A percentile compares a stretch with the other conserved stretches of the same genome.
Conservation (phyloP, 2,329 filamentous ascomycete species). For the Calonectria naviculata region DNA sequence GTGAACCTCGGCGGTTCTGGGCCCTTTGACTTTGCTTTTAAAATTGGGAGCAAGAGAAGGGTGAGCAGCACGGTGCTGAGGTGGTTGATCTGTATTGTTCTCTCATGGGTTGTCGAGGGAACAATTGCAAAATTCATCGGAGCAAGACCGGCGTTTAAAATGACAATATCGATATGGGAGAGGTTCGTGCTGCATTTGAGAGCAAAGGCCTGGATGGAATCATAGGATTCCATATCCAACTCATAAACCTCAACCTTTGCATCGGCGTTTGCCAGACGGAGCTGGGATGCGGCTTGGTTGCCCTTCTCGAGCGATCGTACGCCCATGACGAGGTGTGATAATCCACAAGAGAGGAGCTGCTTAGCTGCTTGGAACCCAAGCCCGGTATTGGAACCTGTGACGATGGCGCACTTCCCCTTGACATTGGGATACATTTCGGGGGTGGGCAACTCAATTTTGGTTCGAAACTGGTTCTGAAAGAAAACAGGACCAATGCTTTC, state of each 20-base stretch:
- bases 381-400: constrained; percentile 41
- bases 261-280: neutral
- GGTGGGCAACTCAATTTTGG: constrained; percentile 33
- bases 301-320: constrained; percentile 31
- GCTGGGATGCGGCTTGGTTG: constrained; percentile 16
- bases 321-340: constrained; percentile 29
- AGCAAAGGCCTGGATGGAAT: constrained; percentile 34
- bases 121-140: constrained; percentile 28
- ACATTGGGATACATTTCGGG: constrained; percentile 25
- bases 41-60: constrained; percentile 38
- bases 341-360: constrained; percentile 34
- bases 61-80: constrained; percentile 43
- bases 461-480: constrained; percentile 36
- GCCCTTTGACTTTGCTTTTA: constrained; percentile 22
- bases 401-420: constrained; percentile 29
- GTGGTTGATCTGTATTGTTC: constrained; percentile 47
- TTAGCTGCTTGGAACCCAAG: constrained; percentile 38
- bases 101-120: constrained; percentile 42
- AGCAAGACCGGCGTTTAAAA: constrained; percentile 48
- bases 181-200: constrained; percentile 26
- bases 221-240: constrained; percentile 40
- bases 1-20: constrained; percentile 34
- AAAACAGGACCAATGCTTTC: constrained; percentile 22
- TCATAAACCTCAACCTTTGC: constrained; percentile 39
- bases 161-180: constrained; percentile 36